Conservation (phyloP, 2,329 filamentous ascomycete genomes). For the Phoma sp. region DNA sequence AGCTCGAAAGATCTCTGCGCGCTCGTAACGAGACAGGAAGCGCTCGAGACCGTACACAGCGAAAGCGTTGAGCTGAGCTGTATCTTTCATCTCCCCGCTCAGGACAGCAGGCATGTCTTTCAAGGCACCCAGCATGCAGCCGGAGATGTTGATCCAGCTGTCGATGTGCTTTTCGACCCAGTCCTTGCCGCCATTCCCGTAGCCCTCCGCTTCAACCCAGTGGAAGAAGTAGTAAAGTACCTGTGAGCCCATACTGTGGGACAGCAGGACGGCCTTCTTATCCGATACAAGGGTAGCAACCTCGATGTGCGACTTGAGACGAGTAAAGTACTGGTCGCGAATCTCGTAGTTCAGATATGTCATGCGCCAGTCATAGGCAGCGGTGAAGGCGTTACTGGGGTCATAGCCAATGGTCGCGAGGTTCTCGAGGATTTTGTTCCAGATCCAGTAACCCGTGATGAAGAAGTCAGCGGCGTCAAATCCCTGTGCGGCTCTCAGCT, state of each 20-base stretch:
- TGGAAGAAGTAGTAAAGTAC: slow-evolving; percentile 86
- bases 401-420: slow-evolving; percentile 95
- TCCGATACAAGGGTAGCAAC: slow-evolving; percentile 73
- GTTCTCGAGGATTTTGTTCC: slow-evolving; percentile 98
- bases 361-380: slow-evolving; percentile 88
- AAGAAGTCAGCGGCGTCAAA: slow-evolving; percentile 99
- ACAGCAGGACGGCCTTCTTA: slow-evolving; percentile 83
- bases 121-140: slow-evolving; percentile 93
- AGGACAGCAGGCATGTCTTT: slow-evolving; percentile 90
- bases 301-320: slow-evolving; percentile 89
- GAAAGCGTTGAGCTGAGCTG: slow-evolving; percentile 92
- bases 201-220: slow-evolving; percentile 78
- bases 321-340: slow-evolving; percentile 91
- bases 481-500: slow-evolving; percentile 89
- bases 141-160: slow-evolving; percentile 97
- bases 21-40: slow-evolving; percentile 87
- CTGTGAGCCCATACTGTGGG: slow-evolving; percentile 97
- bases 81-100: slow-evolving; percentile 98
- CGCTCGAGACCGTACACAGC: slow-evolving; percentile 97
- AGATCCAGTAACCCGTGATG: slow-evolving; percentile 91
- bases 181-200: slow-evolving; percentile 77
- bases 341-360: slow-evolving; percentile 88
- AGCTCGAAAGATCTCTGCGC: slow-evolving; percentile 90
- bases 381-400: slow-evolving; percentile 74
- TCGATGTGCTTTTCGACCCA: slow-evolving; percentile 94